phyloP scores from a whole-genome alignment of 257 asterid genomes.

The Jacaranda mimosifolia region DNA sequence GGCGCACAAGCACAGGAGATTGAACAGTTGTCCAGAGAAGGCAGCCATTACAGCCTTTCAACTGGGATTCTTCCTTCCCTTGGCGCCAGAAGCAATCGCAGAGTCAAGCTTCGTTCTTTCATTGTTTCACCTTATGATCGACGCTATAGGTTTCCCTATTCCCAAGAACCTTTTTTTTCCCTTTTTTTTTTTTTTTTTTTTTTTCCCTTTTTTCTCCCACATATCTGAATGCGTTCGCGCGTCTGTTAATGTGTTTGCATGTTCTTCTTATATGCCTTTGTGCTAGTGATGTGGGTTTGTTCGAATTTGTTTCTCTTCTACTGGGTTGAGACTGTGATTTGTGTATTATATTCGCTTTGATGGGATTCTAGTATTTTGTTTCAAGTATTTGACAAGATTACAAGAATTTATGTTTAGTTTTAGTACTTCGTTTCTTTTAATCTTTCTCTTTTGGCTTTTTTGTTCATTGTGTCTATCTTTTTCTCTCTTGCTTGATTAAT shows the following conservation, averaged over 20 bases:
- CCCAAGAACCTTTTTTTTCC: not conserved
- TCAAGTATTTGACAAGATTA: not conserved
- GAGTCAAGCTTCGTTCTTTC: constrained; percentile 49
- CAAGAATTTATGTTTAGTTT: not conserved
- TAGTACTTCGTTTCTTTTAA: not conserved
- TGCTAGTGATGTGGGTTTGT: not conserved
- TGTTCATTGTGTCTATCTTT: not conserved
- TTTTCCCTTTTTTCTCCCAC: not conserved
- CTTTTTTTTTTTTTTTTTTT: not conserved
- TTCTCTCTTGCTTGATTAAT: not conserved
- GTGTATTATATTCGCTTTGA: not conserved
- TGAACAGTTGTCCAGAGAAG: constrained; percentile 52
- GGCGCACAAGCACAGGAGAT: constrained; percentile 39
- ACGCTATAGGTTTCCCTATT: constrained; percentile 56
- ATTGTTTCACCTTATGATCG: constrained; percentile 61
- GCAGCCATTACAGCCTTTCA: constrained; percentile 57
- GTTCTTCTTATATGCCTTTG: not conserved
- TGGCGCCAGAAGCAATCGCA: constrained; percentile 56
- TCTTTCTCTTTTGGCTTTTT: not conserved
- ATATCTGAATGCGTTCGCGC: not conserved
- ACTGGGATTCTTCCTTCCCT: constrained; percentile 64
- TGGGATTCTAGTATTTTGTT: not conserved
- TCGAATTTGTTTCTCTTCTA: not conserved
- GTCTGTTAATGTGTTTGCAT: constrained; percentile 5
- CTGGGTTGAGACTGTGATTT: not conserved